phyloP scores from a whole-genome alignment of 148 eudicot species.

The Heliosperma pusillum region DNA sequence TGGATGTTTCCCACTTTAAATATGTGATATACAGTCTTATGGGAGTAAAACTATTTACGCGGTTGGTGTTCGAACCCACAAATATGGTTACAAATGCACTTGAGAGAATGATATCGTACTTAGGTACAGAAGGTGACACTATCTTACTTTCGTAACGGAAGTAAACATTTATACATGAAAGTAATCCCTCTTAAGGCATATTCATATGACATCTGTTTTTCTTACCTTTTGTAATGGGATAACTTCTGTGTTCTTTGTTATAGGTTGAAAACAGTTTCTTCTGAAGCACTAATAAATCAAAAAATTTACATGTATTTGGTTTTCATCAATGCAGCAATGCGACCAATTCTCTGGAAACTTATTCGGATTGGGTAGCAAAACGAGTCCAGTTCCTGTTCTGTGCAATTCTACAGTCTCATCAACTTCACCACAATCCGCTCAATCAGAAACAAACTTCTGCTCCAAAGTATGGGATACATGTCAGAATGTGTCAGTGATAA shows the following conservation, averaged over 20 bases:
- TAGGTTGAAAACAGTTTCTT: background rate
- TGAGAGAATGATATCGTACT: no score
- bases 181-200: no score
- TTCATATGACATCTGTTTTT: background rate
- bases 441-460: slow-evolving; percentile 51
- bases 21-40: no score
- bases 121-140: no score
- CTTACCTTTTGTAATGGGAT: background rate
- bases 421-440: slow-evolving; percentile 42
- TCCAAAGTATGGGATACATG: slow-evolving; percentile 73
- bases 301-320: background rate
- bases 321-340: slow-evolving; percentile 46
- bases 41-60: no score
- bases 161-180: no score
- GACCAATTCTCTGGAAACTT: slow-evolving; percentile 72
- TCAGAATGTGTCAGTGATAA: slow-evolving; percentile 50
- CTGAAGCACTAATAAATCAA: background rate
- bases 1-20: no score
- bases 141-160: no score
- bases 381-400: slow-evolving; percentile 52
- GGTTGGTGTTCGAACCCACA: no score
- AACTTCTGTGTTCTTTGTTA: background rate
- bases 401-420: slow-evolving; percentile 57
- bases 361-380: slow-evolving; percentile 33
- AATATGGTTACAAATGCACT: no score